A percentile compares a stretch with the other conserved stretches of the same genome.
Conservation (phyloP, 768 basidiomycete species). For the Agaricus blazei region DNA sequence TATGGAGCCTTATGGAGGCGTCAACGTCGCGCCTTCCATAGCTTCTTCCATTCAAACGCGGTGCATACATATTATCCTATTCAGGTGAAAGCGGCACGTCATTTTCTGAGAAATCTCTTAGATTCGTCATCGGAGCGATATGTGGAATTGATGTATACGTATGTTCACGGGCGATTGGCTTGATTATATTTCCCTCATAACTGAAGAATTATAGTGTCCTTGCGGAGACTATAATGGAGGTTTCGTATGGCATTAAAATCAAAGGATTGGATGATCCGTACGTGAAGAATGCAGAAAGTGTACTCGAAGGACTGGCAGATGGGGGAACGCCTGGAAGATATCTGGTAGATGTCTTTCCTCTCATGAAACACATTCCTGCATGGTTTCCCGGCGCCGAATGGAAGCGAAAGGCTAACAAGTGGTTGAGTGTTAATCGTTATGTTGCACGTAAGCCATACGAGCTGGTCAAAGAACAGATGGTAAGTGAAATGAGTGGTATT, state of each 20-base stretch:
- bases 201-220: not conserved
- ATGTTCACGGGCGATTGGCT: not conserved
- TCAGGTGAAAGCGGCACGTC: slow-evolving; percentile 5
- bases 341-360: slow-evolving; percentile 12
- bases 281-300: slow-evolving; percentile 26
- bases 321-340: slow-evolving; percentile 17
- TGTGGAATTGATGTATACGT: not conserved
- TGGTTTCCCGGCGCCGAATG: slow-evolving; percentile 34
- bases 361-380: slow-evolving; percentile 24
- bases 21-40: slow-evolving; percentile 31
- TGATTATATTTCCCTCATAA: not conserved
- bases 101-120: slow-evolving; percentile 31
- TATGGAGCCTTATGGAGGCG: slow-evolving; percentile 35
- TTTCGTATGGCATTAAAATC: slow-evolving; percentile 25
- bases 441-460: slow-evolving; percentile 1
- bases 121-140: slow-evolving; percentile 28
- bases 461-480: slow-evolving; percentile 1
- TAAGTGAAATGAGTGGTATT: not conserved
- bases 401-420: slow-evolving; percentile 14
- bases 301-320: slow-evolving; percentile 18
- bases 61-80: slow-evolving; percentile 6
- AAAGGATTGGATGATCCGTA: slow-evolving; percentile 26
- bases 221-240: slow-evolving; percentile 16
- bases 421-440: not conserved
- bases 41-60: slow-evolving; percentile 11